A percentile compares a stretch with the other conserved stretches of the same genome.
Evolutionary conservation across 2,329 filamentous ascomycete genomes (phyloP).

Genomic region (Clonostachys byssicola): DNA sequence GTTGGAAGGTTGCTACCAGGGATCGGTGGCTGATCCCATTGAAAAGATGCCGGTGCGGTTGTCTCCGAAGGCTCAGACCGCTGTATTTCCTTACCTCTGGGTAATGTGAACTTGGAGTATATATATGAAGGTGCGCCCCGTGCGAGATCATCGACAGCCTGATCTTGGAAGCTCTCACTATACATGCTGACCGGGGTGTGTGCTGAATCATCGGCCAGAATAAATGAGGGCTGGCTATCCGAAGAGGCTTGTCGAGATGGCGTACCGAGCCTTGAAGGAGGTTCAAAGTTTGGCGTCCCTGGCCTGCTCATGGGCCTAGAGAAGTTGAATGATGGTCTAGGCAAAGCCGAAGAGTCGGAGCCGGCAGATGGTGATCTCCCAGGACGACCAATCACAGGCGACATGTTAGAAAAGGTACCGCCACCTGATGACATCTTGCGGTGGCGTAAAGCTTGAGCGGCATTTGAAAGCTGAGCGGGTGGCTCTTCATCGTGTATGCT

Average conservation of each 20-base stretch:
- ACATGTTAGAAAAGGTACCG: constrained; percentile 36
- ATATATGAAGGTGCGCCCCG: constrained; percentile 69
- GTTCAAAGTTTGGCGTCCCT: constrained; percentile 49
- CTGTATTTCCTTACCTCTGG: constrained; percentile 76
- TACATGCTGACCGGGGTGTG: constrained; percentile 71
- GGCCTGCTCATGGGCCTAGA: constrained; percentile 82
- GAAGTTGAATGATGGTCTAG: constrained; percentile 84
- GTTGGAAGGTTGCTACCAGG: constrained; percentile 31
- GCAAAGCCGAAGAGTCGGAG: constrained; percentile 73
- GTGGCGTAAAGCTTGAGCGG: constrained; percentile 56
- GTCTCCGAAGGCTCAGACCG: constrained; percentile 58
- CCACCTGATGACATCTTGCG: constrained; percentile 37
- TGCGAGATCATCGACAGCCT: constrained; percentile 36
- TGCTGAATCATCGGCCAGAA: constrained; percentile 59
- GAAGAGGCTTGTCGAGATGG: constrained; percentile 60
- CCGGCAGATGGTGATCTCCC: constrained; percentile 77
- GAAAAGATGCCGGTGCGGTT: constrained; percentile 46
- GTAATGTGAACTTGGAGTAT: constrained; percentile 80
- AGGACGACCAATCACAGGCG: background rate
- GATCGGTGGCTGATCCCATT: constrained; percentile 55
- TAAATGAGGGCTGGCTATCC: constrained; percentile 63
- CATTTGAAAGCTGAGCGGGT: constrained; percentile 6
- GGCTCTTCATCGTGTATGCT: constrained; percentile 53
- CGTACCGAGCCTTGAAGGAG: constrained; percentile 22
- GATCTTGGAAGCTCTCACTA: constrained; percentile 62